Evolutionary conservation across 176 grass and related monocot genomes (phyloP), one percentile per base, ranked within the genome.

Genomic region (Bromus sterilis): DNA sequence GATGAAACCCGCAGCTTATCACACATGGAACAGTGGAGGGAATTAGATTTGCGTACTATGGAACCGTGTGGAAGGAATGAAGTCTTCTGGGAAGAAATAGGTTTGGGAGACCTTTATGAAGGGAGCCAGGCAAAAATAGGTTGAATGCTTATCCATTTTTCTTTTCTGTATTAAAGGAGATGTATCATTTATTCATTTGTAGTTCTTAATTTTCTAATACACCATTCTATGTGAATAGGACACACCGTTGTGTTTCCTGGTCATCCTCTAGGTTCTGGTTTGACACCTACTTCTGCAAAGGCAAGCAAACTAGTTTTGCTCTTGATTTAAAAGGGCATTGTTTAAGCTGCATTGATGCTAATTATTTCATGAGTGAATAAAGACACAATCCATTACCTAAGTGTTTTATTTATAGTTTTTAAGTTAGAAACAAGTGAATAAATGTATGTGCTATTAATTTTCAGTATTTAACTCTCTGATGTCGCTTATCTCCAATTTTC

Each of bases 1-100:
- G 91, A 97, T 85, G 94, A 97, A 60, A 97, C 94, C 15, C 86
- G 94, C 11, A 97, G 94, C 69, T 87, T 97, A 83, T 94, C 89
- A 68, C 92, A 94, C 86, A 89, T 94, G 92, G 89, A 92, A 63
- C 68, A 81, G 53, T 86, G 81, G 83, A 92, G 26, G 78, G 87
- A 92, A 80, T 85, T 39, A 30, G 80, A 94, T 85, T 89, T 87
- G 23, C 62, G 63, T 80, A 86, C 84, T 80, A 97, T 94, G 89
- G 91, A 97, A 78, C 80, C 94, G 26, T 94, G 87, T 80, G 94
- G 94, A 82, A 94, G 89, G 91, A 92, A 94, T 84, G 92, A 94
- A 75, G 92, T 83, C 4, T 97, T 97, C 65, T 97, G 89, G 92
- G 89, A 90, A 88, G 92, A 97, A 90, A 94, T 94, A 61, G 92